Evolutionary conservation across 331 rosid species (phyloP).

Genomic region (Acacia concinna): DNA sequence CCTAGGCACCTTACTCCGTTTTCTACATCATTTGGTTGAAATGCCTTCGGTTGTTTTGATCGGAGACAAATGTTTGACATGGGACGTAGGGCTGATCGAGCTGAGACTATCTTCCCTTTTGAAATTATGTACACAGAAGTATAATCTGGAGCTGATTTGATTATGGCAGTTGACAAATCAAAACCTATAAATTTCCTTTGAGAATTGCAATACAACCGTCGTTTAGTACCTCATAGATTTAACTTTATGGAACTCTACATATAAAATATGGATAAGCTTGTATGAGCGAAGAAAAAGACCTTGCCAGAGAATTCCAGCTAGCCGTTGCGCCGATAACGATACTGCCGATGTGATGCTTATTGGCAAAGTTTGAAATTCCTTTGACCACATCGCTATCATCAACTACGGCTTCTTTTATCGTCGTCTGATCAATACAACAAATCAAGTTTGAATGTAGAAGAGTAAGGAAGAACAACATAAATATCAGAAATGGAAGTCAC

Average conservation of each 20-base stretch:
- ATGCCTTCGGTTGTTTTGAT: slow-evolving; percentile 43
- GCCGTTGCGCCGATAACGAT: slow-evolving; percentile 71
- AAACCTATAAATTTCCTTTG: slow-evolving; percentile 59
- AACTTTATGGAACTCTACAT: neutral
- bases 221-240: neutral
- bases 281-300: slow-evolving; percentile 44
- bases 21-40: slow-evolving; percentile 42
- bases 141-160: slow-evolving; percentile 72
- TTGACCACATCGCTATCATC: slow-evolving; percentile 65
- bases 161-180: slow-evolving; percentile 57
- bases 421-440: slow-evolving; percentile 50
- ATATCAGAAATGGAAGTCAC: neutral
- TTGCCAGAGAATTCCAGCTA: slow-evolving; percentile 56
- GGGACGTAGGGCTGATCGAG: slow-evolving; percentile 62
- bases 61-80: slow-evolving; percentile 35
- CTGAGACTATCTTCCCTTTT: slow-evolving; percentile 70
- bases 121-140: slow-evolving; percentile 77
- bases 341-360: slow-evolving; percentile 45
- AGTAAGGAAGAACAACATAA: neutral
- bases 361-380: slow-evolving; percentile 59
- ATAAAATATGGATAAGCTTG: neutral
- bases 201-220: slow-evolving; percentile 24
- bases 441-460: slow-evolving; percentile 8
- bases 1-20: slow-evolving; percentile 46
- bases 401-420: slow-evolving; percentile 62